These are phyloP conservation scores for Filobasidium uniguttulatum DNA, from an alignment of 1,284 basidiomycete genomes.

Conservation along the genomic window DNA sequence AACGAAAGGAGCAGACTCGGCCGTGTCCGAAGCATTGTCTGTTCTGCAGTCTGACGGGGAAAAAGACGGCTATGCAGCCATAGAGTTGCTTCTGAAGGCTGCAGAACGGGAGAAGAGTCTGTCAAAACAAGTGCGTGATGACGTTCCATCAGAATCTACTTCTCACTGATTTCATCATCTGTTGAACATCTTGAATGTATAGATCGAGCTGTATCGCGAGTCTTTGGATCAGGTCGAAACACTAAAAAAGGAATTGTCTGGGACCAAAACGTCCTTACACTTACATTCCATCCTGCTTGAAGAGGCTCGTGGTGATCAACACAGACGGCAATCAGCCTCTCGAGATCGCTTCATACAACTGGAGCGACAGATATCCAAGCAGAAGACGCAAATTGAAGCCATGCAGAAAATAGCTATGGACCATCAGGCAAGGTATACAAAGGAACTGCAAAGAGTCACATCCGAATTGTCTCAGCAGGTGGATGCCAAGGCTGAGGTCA, in stretches of 20 bases:
- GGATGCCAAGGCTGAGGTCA: neutral
- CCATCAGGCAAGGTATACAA: neutral
- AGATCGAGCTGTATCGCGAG: neutral
- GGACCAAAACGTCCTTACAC: neutral
- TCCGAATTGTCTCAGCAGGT: neutral
- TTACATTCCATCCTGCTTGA: neutral
- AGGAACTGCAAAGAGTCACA: neutral
- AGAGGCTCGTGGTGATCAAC: too few relatives aligned
- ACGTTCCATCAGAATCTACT: neutral
- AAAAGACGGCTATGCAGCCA: neutral
- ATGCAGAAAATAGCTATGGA: too few relatives aligned
- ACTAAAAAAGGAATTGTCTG: slow-evolving; percentile 1
- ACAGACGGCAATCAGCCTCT: too few relatives aligned
- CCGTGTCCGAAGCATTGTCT: too few relatives aligned
- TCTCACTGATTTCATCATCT: neutral
- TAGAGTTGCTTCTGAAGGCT: neutral
- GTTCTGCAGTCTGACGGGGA: too few relatives aligned
- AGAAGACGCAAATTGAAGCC: too few relatives aligned
- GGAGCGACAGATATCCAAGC: too few relatives aligned
- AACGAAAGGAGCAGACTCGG: too few relatives aligned
- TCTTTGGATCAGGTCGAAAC: neutral
- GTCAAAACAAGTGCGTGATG: neutral
- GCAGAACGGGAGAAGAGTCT: neutral
- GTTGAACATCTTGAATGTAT: neutral
- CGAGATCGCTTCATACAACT: too few relatives aligned